Conservation (phyloP, 257 asterid genomes). For the Nicotiana obtusifolia region DNA sequence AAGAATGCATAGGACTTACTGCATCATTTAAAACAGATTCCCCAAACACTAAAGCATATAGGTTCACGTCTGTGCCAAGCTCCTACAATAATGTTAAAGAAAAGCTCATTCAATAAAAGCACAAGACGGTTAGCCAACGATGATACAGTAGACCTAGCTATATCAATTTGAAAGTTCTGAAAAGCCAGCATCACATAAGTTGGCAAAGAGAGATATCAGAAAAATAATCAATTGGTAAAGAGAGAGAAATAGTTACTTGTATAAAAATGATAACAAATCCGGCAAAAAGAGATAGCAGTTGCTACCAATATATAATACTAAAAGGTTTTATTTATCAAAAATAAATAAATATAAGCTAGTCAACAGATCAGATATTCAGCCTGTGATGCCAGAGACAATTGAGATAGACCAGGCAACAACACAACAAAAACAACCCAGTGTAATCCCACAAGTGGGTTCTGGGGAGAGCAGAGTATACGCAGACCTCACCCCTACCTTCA, state of each 20-base stretch:
- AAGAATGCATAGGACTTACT: conserved; percentile 44
- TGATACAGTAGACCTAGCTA: background rate
- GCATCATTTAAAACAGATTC: conserved; percentile 99
- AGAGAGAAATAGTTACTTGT: background rate
- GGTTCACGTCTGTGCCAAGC: conserved; percentile 93
- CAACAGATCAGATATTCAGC: background rate
- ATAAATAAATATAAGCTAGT: background rate
- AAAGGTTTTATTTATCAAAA: background rate
- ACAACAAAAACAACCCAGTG: too few relatives aligned
- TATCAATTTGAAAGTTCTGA: background rate
- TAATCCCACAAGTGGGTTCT: too few relatives aligned
- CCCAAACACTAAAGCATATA: conserved; percentile 95
- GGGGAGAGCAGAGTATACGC: too few relatives aligned
- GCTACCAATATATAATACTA: background rate
- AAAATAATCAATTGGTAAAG: background rate
- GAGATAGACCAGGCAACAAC: background rate
- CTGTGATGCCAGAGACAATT: background rate
- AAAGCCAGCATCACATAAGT: background rate
- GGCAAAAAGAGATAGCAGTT: background rate
- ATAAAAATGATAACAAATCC: background rate
- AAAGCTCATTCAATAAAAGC: background rate
- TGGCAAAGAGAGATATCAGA: background rate
- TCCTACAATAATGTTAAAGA: conserved; percentile 40
- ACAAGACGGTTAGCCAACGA: background rate
- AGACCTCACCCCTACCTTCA: too few relatives aligned